Conservation (phyloP, 106 monocot species). For the Dendrobium huoshanense region DNA sequence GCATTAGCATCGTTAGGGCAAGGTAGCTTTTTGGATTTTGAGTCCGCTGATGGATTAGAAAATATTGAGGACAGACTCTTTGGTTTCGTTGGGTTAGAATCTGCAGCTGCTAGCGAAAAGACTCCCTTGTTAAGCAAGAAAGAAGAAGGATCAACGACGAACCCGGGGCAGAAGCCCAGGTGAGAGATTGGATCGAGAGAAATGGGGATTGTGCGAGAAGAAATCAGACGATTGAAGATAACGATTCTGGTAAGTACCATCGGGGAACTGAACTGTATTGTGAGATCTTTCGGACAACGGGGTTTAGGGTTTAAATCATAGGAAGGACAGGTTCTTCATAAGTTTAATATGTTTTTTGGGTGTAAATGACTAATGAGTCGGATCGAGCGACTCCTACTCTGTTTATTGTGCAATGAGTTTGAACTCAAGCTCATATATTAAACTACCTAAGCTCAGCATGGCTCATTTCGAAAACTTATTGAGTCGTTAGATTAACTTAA, state of each 20-base stretch:
- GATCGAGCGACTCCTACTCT: too few relatives aligned
- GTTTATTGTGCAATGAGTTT: too few relatives aligned
- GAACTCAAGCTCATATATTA: too few relatives aligned
- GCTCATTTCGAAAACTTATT: too few relatives aligned
- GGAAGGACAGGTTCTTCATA: background rate
- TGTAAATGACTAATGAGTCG: too few relatives aligned
- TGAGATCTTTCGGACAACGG: background rate
- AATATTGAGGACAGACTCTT: conserved; percentile 11
- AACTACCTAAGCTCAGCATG: too few relatives aligned
- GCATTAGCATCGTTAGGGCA: background rate
- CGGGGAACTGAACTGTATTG: background rate
- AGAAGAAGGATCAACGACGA: background rate
- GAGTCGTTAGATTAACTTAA: too few relatives aligned
- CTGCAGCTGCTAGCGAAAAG: background rate
- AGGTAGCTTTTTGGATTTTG: background rate
- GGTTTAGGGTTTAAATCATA: background rate
- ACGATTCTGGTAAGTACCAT: background rate
- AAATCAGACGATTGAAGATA: background rate
- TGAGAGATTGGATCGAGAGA: background rate
- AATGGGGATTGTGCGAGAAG: background rate
- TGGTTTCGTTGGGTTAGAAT: background rate
- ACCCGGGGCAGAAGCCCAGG: background rate
- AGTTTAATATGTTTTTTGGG: too few relatives aligned
- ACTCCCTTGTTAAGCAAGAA: background rate
- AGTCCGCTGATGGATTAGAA: background rate